phyloP scores from a whole-genome alignment of 1,284 basidiomycete genomes.

The Paramarasmius palmivorus region DNA sequence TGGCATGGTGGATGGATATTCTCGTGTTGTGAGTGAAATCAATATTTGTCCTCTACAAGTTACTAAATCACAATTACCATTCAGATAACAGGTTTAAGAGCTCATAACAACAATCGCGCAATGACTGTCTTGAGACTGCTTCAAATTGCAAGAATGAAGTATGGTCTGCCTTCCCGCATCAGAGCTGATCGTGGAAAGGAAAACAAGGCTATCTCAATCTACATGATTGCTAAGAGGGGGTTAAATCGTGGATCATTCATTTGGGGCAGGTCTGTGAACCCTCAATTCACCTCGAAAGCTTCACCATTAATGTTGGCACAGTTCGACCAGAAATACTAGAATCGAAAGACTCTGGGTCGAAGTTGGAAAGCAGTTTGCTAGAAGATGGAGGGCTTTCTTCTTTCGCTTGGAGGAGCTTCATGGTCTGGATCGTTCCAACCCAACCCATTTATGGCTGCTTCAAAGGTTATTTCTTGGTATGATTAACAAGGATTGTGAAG shows the following conservation, averaged over 20 bases:
- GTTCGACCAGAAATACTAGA: slow-evolving; percentile 36
- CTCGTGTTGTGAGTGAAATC: slow-evolving; percentile 30
- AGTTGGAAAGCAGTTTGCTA: slow-evolving; percentile 34
- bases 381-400: slow-evolving; percentile 43
- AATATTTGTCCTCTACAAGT: neutral
- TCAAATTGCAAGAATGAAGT: slow-evolving; percentile 24
- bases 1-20: slow-evolving; percentile 45
- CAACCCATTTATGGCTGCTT: slow-evolving; percentile 42
- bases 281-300: neutral
- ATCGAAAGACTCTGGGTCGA: slow-evolving; percentile 48
- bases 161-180: slow-evolving; percentile 34
- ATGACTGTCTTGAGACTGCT: slow-evolving; percentile 38
- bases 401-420: slow-evolving; percentile 34
- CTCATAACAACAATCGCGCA: slow-evolving; percentile 39
- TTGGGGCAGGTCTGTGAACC: slow-evolving; percentile 30
- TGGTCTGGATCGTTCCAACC: slow-evolving; percentile 27
- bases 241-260: slow-evolving; percentile 29
- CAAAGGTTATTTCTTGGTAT: slow-evolving; percentile 38
- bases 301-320: slow-evolving; percentile 13
- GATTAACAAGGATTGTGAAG: slow-evolving; percentile 38
- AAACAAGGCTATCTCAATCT: slow-evolving; percentile 29
- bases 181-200: slow-evolving; percentile 40
- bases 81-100: slow-evolving; percentile 32
- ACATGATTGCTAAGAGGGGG: slow-evolving; percentile 29
- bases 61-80: slow-evolving; percentile 2